Evolutionary conservation across 2,329 filamentous ascomycete genomes (phyloP), one percentile per base, ranked within the genome.

Genomic region (Colletotrichum brevisporum): DNA sequence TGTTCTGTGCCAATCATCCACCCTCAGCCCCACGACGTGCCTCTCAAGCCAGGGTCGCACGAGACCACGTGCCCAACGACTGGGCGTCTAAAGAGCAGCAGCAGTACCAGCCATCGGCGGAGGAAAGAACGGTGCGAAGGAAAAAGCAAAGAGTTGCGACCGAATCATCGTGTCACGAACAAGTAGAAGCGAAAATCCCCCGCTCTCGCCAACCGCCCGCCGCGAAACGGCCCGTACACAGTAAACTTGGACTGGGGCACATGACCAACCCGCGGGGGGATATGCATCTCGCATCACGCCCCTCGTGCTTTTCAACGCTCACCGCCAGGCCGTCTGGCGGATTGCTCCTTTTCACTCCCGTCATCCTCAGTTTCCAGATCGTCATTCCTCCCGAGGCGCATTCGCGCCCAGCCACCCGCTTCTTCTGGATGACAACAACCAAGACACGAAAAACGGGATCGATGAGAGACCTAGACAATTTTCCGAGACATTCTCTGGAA

Each of bases 81-180:
- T 24, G 65, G 47, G 52, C 59, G 53, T 58, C 26, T 62, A 54
- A 21, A 18, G 41, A 18, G 41, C 12, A 4, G 31, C 8, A 43
- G n/a, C 8, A 59, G 15, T 36, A 36, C 31, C 31, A 36, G 48
- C 36, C 36, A 41, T 13, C 51, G 18, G n/a, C 16, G 45, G 24
- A 47, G 15, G 13, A 16, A 24, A 16, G n/a, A 21, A 36, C 31
- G 31, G 31, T 36, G 9, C 12, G 52, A 59, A 41, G 16, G 21
- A 64, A 65, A 43, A 39, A 45, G 41, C 50, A 52, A 27, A 47
- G 45, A 48, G 45, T 26, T n/a, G 6, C 41, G 5, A 54, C 31
- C 36, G 13, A 21, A 27, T 43, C 62, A 31, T 69, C 56, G 67
- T 69, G 62, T 55, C 67, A 67, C 62, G 39, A 69, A 66, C 36